Conservation (phyloP, 2,329 filamentous ascomycete species). For the Pseudocercospora macadamiae region DNA sequence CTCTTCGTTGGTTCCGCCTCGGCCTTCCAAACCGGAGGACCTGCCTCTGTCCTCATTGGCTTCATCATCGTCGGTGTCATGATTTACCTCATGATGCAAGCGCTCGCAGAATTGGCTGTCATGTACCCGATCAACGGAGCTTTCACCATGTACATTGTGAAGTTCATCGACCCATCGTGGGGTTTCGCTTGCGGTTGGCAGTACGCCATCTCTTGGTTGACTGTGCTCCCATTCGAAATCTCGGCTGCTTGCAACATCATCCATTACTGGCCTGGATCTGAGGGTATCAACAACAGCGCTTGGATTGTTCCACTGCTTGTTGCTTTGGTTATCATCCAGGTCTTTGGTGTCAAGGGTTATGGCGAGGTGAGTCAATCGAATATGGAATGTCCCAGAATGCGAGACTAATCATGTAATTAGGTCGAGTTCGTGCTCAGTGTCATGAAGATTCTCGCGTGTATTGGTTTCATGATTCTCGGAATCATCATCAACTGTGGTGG, state of each 20-base stretch:
- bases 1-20: slow-evolving; percentile 56
- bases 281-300: slow-evolving; percentile 36
- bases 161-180: slow-evolving; percentile 42
- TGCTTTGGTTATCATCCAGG: slow-evolving; percentile 34
- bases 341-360: slow-evolving; percentile 41
- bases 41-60: slow-evolving; percentile 51
- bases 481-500: slow-evolving; percentile 52
- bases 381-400: too few species aligned
- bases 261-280: slow-evolving; percentile 33
- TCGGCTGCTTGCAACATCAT: slow-evolving; percentile 38
- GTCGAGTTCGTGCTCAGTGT: slow-evolving; percentile 36
- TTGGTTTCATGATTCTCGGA: slow-evolving; percentile 67
- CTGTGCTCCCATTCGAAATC: slow-evolving; percentile 38
- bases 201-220: slow-evolving; percentile 37
- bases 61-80: slow-evolving; percentile 45
- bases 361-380: too few species aligned
- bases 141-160: slow-evolving; percentile 40
- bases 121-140: slow-evolving; percentile 40
- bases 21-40: slow-evolving; percentile 53
- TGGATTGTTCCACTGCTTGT: slow-evolving; percentile 39
- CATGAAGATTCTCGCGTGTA: slow-evolving; percentile 48
- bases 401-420: neutral
- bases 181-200: slow-evolving; percentile 38
- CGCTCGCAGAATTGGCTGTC: slow-evolving; percentile 40
- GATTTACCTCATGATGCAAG: slow-evolving; percentile 41